Percentiles rank a stretch among this genome's conserved stretches.
Conservation (phyloP, 2,329 filamentous ascomycete genomes). For the Ambrosiella beaveri region DNA sequence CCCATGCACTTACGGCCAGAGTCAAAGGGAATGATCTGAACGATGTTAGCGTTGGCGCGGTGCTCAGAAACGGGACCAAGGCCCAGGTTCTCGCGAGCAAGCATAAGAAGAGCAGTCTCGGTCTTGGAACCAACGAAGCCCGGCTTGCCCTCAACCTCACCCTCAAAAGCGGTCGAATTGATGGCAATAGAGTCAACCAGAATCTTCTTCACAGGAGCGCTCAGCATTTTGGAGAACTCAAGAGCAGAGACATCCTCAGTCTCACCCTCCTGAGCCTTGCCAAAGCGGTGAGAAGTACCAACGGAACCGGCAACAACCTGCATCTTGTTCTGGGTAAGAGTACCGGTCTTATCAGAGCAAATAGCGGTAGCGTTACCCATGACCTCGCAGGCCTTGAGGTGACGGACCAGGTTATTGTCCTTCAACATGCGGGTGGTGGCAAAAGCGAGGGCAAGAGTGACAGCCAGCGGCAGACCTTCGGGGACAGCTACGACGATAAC, state of each 20-base stretch:
- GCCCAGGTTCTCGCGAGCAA: conserved; percentile 48
- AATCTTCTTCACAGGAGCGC: conserved; percentile 31
- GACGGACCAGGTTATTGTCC: conserved; percentile 61
- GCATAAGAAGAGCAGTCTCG: conserved; percentile 54
- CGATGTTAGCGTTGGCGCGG: conserved; percentile 38
- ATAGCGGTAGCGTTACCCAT: conserved; percentile 65
- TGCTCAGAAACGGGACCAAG: conserved; percentile 49
- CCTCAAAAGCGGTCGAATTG: conserved; percentile 62
- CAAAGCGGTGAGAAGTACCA: conserved; percentile 38
- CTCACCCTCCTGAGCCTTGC: conserved; percentile 19
- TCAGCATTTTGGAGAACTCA: conserved; percentile 31
- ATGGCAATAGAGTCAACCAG: conserved; percentile 42
- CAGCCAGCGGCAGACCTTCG: conserved; percentile 58
- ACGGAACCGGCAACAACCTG: conserved; percentile 44
- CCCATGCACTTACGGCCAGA: conserved; percentile 60
- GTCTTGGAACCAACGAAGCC: conserved; percentile 65
- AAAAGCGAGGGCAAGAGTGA: conserved; percentile 62
- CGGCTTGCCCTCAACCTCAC: conserved; percentile 47
- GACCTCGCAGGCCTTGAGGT: conserved; percentile 62
- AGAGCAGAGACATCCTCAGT: conserved; percentile 25
- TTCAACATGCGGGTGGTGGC: conserved; percentile 62
- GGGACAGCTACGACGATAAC: conserved; percentile 68
- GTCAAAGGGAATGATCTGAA: conserved; percentile 60
- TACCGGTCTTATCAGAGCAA: conserved; percentile 52
- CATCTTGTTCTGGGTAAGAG: conserved; percentile 53